Base-by-base conservation (phyloP, 2,329 filamentous ascomycete genomes). In the Neofusicoccum cordaticola region DNA sequence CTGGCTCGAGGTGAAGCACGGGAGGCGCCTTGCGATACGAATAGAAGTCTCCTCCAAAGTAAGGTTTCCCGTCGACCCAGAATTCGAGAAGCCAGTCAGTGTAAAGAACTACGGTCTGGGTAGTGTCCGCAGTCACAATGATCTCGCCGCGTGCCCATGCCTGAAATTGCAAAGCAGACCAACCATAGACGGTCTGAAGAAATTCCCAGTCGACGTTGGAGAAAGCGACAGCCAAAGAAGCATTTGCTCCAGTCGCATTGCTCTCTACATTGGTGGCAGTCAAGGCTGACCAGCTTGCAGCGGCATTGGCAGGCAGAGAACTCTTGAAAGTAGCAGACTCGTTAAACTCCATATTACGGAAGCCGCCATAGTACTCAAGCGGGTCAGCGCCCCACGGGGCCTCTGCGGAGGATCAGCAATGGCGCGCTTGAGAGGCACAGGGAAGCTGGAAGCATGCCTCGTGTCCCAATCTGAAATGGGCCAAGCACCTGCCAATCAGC, bases 21-120 rank as follows among this genome's bases (percentile, higher is more conserved):
- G 81, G 69, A 4, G 85, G 84, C 6, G 81, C 81, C 67, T 79
- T 80, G 3, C 79, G 75, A 69, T 81, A 86, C 11, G 75, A 75
- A 71, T 84, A 88, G 62, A 82, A 83, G 71, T 87, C 85, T 12
- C 85, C 85, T 7, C 85, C 85, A 69, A 86, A 87, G 69, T 83
- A 82, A 31, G 80, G 80, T 41, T 74, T 68, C 51, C 78, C 79
- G 69, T 86, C 81, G 39, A 87, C 68, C 78, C 81, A 82, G 68
- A 81, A 82, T 67, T 87, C 85, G 8, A 86, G 72, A 37, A 85
- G 72, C 31, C 79, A 73, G 65, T 83, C 79, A 1, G 79, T 80
- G 67, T 81, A 79, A 1, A 87, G 67, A 13, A 78, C 72, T 31
- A 84, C 69, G 37, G 72, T 71, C 42, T 72, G 73, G 17, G 71